These are phyloP conservation scores for Orbilia oligospora DNA, from an alignment of 2,329 filamentous ascomycete genomes.

Conservation along the genomic window DNA sequence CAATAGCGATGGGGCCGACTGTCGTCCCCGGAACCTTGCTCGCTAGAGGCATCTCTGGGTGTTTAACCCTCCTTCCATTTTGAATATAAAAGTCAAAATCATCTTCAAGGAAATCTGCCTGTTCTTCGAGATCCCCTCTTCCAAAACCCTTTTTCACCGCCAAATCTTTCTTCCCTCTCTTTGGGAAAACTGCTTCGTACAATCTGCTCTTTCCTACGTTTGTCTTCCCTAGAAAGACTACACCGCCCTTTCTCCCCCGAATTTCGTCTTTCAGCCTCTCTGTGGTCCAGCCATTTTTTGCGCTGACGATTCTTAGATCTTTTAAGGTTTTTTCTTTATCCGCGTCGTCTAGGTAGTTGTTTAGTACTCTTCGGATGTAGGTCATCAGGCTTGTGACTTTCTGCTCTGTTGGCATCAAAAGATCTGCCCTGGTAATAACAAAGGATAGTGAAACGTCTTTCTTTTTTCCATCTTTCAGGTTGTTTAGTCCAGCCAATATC, in stretches of 20 bases:
- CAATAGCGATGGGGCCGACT: constrained; percentile 91
- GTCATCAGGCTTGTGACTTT: constrained; percentile 90
- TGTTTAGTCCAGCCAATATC: constrained; percentile 74
- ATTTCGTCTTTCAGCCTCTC: constrained; percentile 87
- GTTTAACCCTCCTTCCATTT: constrained; percentile 78
- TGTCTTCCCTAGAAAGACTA: constrained; percentile 98
- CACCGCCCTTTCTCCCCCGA: constrained; percentile 83
- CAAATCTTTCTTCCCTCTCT: constrained; percentile 72
- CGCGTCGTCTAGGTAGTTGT: constrained; percentile 74
- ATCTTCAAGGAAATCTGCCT: constrained; percentile 60
- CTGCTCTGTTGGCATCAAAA: constrained; percentile 85
- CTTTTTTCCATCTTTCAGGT: constrained; percentile 79
- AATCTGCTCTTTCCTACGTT: constrained; percentile 97
- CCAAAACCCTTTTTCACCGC: constrained; percentile 4
- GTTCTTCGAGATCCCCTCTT: constrained; percentile 59
- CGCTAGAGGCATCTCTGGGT: constrained; percentile 86
- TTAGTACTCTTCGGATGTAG: constrained; percentile 82
- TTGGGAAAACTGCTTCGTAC: constrained; percentile 89
- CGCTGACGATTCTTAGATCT: constrained; percentile 74
- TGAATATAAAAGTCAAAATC: constrained; percentile 47
- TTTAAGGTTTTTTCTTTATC: constrained; percentile 56
- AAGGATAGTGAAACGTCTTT: constrained; percentile 77
- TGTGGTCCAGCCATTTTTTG: constrained; percentile 92
- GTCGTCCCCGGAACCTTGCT: constrained; percentile 92
- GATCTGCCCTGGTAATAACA: constrained; percentile 86